These are phyloP conservation scores for Xylariaceae sp. DNA, from an alignment of 2,329 filamentous ascomycete species.

Conservation along the genomic window DNA sequence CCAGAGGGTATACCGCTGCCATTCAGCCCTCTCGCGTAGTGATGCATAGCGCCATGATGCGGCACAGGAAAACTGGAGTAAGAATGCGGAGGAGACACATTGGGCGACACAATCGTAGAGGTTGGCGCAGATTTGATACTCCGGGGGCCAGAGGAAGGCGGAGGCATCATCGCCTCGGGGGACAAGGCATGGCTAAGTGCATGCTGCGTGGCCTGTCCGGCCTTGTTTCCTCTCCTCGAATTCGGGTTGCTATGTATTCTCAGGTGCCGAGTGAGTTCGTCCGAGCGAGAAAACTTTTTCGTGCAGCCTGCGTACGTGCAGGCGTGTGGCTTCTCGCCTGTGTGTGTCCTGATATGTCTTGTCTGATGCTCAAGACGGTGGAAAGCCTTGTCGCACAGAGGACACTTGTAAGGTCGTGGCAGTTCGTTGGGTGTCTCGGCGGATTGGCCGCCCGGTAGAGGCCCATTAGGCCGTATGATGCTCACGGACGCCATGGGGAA, in stretches of 20 bases:
- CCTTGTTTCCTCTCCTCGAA: conserved; percentile 88
- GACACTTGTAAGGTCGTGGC: conserved; percentile 96
- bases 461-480: conserved; percentile 59
- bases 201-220: conserved; percentile 45
- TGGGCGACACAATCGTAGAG: conserved; percentile 85
- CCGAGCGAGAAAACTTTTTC: conserved; percentile 93
- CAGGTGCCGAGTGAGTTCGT: conserved; percentile 94
- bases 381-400: conserved; percentile 96
- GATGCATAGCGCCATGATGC: conserved; percentile 42
- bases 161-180: conserved; percentile 67
- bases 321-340: conserved; percentile 94
- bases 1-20: conserved; percentile 39
- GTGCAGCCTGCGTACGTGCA: conserved; percentile 94
- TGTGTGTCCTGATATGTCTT: conserved; percentile 90
- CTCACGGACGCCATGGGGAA: conserved; percentile 53
- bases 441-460: conserved; percentile 57
- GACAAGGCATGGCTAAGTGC: conserved; percentile 44
- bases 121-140: conserved; percentile 84
- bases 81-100: conserved; percentile 90
- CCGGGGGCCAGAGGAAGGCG: conserved; percentile 62
- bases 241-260: conserved; percentile 99
- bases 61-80: conserved; percentile 66
- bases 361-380: conserved; percentile 95
- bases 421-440: conserved; percentile 64
- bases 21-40: conserved; percentile 44